phyloP scores from a whole-genome alignment of 192 early-diverging fungal genomes.

The Lobosporangium transversale region DNA sequence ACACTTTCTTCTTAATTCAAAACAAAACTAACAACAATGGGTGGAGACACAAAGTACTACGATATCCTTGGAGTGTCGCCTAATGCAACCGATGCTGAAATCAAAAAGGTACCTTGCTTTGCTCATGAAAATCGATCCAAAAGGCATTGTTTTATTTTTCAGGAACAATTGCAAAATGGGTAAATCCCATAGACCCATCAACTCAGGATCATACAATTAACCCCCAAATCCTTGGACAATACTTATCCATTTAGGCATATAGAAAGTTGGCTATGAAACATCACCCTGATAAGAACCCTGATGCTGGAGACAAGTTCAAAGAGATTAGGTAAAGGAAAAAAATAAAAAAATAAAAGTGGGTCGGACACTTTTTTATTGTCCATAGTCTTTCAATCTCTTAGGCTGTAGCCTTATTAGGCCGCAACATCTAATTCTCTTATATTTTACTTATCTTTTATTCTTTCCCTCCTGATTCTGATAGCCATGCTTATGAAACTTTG shows the following conservation, averaged over 20 bases:
- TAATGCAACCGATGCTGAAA: slow-evolving; percentile 54
- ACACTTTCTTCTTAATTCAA: background rate
- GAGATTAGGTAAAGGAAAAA: slow-evolving; percentile 70
- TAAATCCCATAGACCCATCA: no score
- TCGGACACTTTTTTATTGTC: no score
- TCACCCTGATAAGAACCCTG: slow-evolving; percentile 88
- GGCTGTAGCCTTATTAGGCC: background rate
- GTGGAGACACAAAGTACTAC: slow-evolving; percentile 63
- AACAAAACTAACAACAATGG: slow-evolving; percentile 20
- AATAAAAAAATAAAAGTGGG: slow-evolving; percentile 8
- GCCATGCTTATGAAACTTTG: slow-evolving; percentile 88
- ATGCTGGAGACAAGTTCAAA: slow-evolving; percentile 82
- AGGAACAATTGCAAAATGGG: background rate
- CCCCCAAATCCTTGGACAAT: no score
- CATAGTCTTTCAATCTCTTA: no score
- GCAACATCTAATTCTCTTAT: background rate
- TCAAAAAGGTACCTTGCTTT: slow-evolving; percentile 55
- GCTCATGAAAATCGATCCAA: background rate
- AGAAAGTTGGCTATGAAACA: slow-evolving; percentile 73
- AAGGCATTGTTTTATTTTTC: background rate
- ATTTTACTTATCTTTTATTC: background rate
- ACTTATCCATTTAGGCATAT: slow-evolving; percentile 66
- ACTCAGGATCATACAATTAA: no score
- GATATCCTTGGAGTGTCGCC: slow-evolving; percentile 71
- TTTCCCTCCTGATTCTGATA: slow-evolving; percentile 10